Base-by-base conservation (phyloP, 495 filamentous ascomycete genomes). In the Penicillium maclennaniae region DNA sequence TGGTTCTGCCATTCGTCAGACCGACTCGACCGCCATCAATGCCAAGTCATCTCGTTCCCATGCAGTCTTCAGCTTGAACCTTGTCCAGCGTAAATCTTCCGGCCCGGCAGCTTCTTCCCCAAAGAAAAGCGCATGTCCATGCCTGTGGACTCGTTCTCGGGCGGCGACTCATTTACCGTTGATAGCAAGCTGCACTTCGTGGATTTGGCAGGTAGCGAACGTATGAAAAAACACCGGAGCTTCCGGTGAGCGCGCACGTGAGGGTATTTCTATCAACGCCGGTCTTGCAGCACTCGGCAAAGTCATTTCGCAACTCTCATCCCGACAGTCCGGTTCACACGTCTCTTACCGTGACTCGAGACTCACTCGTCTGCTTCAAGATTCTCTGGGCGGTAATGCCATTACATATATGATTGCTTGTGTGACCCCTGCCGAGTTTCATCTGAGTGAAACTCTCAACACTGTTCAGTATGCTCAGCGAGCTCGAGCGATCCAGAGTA, bases 401-500 rank as follows among this genome's bases (percentile, higher is more conserved):
- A 95, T 96, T 61, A 99, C 93, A 1, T 99, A 97, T 70, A 97
- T 99, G 93, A 92, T 99, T 74, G 93, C 93, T 26, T 99, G 93
- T 72, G 92, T 99, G 21, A 97, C 90, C 6, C 93, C 92, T 6
- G 91, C 91, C 14, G 92, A 96, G 62, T 99, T 97, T 67, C 92
- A 99, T 69, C 77, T 97, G 16, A 97, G 92, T 72, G 93, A 99
- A 71, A 97, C 93, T 1, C 76, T 99, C 38, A 99, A 99, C 68
- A 99, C 93, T 0, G 87, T 99, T 20, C 71, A 96, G 67, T 99
- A 99, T 71, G 93, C 93, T 23, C 93, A 97, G 74, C 85, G 93
- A 53, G 95, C 93, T 51, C 84, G 93, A 64, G 90, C 90, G 0
- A 99, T 99, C 53, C 93, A 99, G 73, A 96, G 89, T 77, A 97